A percentile compares a stretch with the other conserved stretches of the same genome.
These are phyloP conservation scores for Groenewaldozyma tartarivorans DNA, from an alignment of 805 yeast genomes.

Conservation along the genomic window DNA sequence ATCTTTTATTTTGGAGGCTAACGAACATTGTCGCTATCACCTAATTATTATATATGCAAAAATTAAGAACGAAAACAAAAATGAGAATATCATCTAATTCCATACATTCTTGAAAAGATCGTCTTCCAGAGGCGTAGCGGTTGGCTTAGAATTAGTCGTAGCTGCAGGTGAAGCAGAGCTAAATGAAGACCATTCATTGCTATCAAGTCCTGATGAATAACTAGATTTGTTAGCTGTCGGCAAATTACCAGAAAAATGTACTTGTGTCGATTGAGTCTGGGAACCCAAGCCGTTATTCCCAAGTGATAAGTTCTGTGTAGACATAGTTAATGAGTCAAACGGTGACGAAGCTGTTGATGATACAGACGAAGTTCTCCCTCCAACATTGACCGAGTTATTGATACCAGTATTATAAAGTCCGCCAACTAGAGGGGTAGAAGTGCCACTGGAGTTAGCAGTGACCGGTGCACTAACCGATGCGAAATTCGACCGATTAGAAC, in stretches of 20 bases:
- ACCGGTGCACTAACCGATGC: constrained; percentile 5
- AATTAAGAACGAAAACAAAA: too few species aligned
- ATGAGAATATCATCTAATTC: constrained; percentile 21
- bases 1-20: too few species aligned
- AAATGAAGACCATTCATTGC: constrained; percentile 17
- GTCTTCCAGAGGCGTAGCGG: constrained; percentile 21
- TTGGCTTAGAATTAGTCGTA: constrained; percentile 8
- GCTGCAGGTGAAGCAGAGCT: constrained; percentile 16
- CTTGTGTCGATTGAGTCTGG: constrained; percentile 5
- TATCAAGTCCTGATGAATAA: constrained; percentile 1
- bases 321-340: constrained; percentile 6
- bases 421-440: constrained; percentile 1
- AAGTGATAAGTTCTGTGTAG: constrained; percentile 12
- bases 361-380: not conserved
- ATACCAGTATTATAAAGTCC: not conserved
- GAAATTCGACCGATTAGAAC: constrained; percentile 4
- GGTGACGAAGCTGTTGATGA: constrained; percentile 1
- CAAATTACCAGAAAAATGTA: too few species aligned
- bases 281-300: constrained; percentile 12
- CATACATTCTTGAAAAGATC: constrained; percentile 31
- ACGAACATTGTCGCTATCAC: too few species aligned
- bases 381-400: not conserved
- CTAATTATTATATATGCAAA: too few species aligned
- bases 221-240: too few species aligned
- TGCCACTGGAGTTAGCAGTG: constrained; percentile 12